These are phyloP conservation scores for Clarireedia paspali DNA, from an alignment of 2,329 filamentous ascomycete species.

Conservation along the genomic window DNA sequence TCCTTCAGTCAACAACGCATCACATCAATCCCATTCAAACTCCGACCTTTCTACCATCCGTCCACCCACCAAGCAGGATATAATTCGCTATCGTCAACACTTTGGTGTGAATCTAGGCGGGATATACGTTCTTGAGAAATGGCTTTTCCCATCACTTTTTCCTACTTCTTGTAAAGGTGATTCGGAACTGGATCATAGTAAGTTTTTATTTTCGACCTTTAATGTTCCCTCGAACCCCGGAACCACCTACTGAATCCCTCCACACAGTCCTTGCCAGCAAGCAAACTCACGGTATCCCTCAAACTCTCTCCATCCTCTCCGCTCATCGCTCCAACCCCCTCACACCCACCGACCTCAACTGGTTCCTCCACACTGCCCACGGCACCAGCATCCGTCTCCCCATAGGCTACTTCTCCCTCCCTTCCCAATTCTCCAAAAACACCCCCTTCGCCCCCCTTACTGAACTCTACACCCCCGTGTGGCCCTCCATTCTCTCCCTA, in stretches of 20 bases:
- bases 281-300: slow-evolving; percentile 3
- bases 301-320: slow-evolving; percentile 39
- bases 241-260: no score
- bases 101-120: slow-evolving; percentile 52
- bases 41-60: slow-evolving; percentile 16
- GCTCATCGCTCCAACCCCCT: slow-evolving; percentile 39
- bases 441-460: slow-evolving; percentile 43
- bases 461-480: slow-evolving; percentile 44
- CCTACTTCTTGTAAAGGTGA: slow-evolving; percentile 25
- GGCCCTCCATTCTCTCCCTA: slow-evolving; percentile 35
- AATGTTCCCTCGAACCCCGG: no score
- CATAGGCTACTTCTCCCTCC: slow-evolving; percentile 52
- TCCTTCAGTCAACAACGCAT: not conserved
- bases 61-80: slow-evolving; percentile 27
- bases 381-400: slow-evolving; percentile 52
- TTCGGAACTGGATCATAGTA: slow-evolving; percentile 31
- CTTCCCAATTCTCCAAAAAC: slow-evolving; percentile 39
- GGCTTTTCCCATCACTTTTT: slow-evolving; percentile 46
- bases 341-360: slow-evolving; percentile 43
- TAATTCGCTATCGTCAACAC: slow-evolving; percentile 50
- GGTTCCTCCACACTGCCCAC: slow-evolving; percentile 42
- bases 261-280: no score
- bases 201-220: not conserved
- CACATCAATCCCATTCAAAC: not conserved
- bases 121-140: slow-evolving; percentile 52